Evolutionary conservation across 768 basidiomycete species (phyloP).

Genomic region (Phylloporus sp.): DNA sequence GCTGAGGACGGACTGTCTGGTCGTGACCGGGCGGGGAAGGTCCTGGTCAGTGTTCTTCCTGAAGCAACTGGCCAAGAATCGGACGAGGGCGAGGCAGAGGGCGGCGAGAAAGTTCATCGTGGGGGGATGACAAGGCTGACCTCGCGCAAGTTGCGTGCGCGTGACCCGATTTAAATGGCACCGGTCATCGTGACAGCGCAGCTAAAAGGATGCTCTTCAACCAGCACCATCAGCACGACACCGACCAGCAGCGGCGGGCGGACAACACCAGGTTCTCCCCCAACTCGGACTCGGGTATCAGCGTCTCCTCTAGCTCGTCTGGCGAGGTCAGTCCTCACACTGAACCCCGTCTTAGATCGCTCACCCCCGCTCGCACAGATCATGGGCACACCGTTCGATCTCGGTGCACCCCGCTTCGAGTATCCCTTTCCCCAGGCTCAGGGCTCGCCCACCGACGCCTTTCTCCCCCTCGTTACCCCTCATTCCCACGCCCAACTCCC

Average conservation of each 20-base stretch:
- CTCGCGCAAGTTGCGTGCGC: conserved; percentile 14
- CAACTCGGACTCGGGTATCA: conserved; percentile 29
- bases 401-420: conserved; percentile 31
- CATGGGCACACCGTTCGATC: conserved; percentile 33
- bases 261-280: conserved; percentile 9
- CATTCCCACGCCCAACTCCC: conserved; percentile 24
- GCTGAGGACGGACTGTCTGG: neutral
- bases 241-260: too few relatives aligned
- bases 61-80: neutral
- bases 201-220: conserved; percentile 14
- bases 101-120: conserved; percentile 8
- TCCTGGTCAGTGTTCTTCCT: too few relatives aligned
- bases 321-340: conserved; percentile 20
- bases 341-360: conserved; percentile 1
- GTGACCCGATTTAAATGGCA: neutral
- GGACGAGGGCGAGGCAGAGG: conserved; percentile 14
- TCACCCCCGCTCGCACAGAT: conserved; percentile 27
- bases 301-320: conserved; percentile 30
- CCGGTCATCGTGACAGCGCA: neutral
- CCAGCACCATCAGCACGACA: too few relatives aligned
- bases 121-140: conserved; percentile 2
- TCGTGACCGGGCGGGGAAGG: neutral
- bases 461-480: conserved; percentile 17
- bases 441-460: conserved; percentile 27
- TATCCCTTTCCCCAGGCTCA: conserved; percentile 31